phyloP scores from a whole-genome alignment of 2,329 filamentous ascomycete species.

The Aspergillus arachidicola region DNA sequence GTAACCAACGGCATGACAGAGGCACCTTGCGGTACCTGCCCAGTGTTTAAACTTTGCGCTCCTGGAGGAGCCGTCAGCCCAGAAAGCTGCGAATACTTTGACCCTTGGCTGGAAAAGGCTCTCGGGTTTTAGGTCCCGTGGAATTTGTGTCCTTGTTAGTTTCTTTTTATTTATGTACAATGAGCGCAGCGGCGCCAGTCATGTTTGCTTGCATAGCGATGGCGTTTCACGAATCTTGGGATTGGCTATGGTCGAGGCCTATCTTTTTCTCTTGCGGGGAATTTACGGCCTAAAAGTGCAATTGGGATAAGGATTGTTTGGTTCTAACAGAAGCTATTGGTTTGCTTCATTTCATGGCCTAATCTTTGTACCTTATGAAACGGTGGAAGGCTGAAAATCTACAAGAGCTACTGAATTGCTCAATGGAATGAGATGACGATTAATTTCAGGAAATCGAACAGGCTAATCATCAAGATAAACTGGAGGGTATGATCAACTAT shows the following conservation, averaged over 20 bases:
- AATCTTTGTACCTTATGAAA: slow-evolving; percentile 5
- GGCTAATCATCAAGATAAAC: slow-evolving; percentile 1
- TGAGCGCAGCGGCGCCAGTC: slow-evolving; percentile 15
- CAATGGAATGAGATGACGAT: not conserved
- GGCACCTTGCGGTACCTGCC: slow-evolving; percentile 86
- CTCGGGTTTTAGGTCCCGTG: slow-evolving; percentile 35
- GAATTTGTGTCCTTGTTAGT: not conserved
- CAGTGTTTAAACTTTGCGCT: slow-evolving; percentile 89
- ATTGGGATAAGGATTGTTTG: slow-evolving; percentile 5
- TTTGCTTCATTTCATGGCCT: slow-evolving; percentile 2
- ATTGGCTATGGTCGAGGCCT: slow-evolving; percentile 12
- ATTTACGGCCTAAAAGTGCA: slow-evolving; percentile 8
- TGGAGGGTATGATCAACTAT: slow-evolving; percentile 29
- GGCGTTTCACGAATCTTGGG: slow-evolving; percentile 33
- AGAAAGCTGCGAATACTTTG: slow-evolving; percentile 88
- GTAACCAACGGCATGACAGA: slow-evolving; percentile 80
- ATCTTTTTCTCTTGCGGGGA: slow-evolving; percentile 14
- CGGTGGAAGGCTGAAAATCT: not conserved
- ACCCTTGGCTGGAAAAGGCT: slow-evolving; percentile 69
- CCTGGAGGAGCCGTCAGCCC: slow-evolving; percentile 89
- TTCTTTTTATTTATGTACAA: slow-evolving; percentile 18
- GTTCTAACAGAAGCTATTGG: slow-evolving; percentile 3
- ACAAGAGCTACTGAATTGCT: not conserved
- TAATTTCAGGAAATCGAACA: not conserved
- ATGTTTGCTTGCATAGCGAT: slow-evolving; percentile 41